phyloP scores from a whole-genome alignment of 345 rosid species.

The Pseudoturritis turrita region DNA sequence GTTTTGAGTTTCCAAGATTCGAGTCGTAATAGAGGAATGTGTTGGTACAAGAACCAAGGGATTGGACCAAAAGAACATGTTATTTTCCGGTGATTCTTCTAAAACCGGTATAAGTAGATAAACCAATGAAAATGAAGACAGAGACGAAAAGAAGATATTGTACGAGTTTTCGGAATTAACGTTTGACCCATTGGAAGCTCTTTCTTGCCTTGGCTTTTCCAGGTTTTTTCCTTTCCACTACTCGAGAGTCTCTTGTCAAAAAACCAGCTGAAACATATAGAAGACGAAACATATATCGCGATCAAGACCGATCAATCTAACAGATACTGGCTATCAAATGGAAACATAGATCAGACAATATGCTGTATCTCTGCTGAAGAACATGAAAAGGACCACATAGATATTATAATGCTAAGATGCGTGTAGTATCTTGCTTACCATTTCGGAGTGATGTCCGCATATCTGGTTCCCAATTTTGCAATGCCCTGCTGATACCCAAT shows the following conservation, averaged over 20 bases:
- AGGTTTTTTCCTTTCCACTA: conserved; percentile 97
- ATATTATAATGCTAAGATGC: neutral
- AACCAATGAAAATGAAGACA: neutral
- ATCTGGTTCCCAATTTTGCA: conserved; percentile 96
- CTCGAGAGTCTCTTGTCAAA: conserved; percentile 90
- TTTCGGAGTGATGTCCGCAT: conserved; percentile 74
- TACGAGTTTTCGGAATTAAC: conserved; percentile 40
- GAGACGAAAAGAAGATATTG: neutral
- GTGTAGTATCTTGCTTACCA: conserved; percentile 40
- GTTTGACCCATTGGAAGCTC: conserved; percentile 99
- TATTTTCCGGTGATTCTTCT: conserved; percentile 18
- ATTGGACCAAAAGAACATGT: conserved; percentile 12
- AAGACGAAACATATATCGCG: neutral
- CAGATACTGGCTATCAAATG: neutral
- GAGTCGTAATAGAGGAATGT: conserved; percentile 3
- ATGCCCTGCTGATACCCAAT: conserved; percentile 84
- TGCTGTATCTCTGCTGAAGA: neutral
- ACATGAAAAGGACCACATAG: neutral
- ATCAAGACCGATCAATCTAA: neutral
- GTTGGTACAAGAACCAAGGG: conserved; percentile 16
- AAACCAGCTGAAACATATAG: conserved; percentile 55
- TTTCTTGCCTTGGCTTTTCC: conserved; percentile 98
- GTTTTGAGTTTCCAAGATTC: conserved; percentile 3
- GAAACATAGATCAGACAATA: neutral
- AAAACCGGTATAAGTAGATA: conserved; percentile 14